phyloP scores from a whole-genome alignment of 371 early-diverging fungal genomes.

The Chytridiales sp. region DNA sequence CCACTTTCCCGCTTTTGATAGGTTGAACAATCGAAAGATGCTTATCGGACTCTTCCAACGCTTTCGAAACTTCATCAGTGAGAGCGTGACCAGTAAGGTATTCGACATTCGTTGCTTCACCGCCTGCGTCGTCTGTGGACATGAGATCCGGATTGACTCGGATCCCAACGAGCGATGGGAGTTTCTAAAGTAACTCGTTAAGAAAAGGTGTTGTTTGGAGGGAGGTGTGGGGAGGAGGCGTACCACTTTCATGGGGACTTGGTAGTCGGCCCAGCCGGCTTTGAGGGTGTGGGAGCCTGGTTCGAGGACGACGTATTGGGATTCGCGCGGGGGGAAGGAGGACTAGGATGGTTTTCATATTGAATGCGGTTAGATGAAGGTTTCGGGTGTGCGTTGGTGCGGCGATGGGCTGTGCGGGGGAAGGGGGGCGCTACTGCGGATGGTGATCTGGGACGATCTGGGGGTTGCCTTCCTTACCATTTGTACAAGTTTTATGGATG shows the following conservation, averaged over 20 bases:
- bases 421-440: too few relatives aligned
- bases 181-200: neutral
- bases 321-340: too few relatives aligned
- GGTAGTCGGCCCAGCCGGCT: conserved; percentile 73
- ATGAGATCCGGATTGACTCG: neutral
- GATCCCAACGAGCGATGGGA: conserved; percentile 1
- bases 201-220: neutral
- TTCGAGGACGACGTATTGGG: conserved; percentile 72
- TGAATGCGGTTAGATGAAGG: too few relatives aligned
- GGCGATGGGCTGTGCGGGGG: too few relatives aligned
- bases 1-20: conserved; percentile 60
- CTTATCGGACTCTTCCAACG: neutral
- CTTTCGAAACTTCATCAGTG: neutral
- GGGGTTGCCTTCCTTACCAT: too few relatives aligned
- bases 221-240: conserved; percentile 10
- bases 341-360: too few relatives aligned
- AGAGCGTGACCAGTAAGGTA: neutral
- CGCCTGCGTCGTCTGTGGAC: neutral
- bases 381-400: too few relatives aligned
- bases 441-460: too few relatives aligned
- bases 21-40: conserved; percentile 50
- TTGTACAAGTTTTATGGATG: too few relatives aligned
- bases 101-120: neutral
- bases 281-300: conserved; percentile 63
- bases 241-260: conserved; percentile 64